Conservation (phyloP, 495 filamentous ascomycete species). For the Penicillium canariense region DNA sequence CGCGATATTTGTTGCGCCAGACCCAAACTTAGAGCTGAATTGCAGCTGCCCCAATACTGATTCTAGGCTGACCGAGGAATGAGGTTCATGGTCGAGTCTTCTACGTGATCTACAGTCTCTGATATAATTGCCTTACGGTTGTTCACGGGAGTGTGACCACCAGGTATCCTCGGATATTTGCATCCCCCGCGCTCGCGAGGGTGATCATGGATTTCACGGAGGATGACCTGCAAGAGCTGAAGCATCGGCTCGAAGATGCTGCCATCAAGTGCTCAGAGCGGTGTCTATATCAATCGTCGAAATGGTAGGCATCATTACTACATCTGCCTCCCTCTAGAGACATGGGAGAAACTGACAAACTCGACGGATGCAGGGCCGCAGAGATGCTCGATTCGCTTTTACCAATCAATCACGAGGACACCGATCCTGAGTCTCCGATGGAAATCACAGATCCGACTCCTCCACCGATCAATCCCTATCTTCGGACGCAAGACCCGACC, state of each 20-base stretch:
- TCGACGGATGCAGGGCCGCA: slow-evolving; percentile 67
- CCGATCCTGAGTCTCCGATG: slow-evolving; percentile 60
- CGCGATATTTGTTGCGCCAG: slow-evolving; percentile 4
- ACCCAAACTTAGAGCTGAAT: background rate
- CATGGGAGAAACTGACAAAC: slow-evolving; percentile 6
- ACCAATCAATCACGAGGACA: slow-evolving; percentile 44
- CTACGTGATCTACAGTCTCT: background rate
- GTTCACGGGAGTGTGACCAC: background rate
- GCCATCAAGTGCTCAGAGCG: slow-evolving; percentile 88
- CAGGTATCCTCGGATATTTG: background rate
- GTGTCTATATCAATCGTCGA: slow-evolving; percentile 93
- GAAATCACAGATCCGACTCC: slow-evolving; percentile 39
- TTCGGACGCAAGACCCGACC: slow-evolving; percentile 51
- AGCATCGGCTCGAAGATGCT: slow-evolving; percentile 73
- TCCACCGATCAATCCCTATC: slow-evolving; percentile 42
- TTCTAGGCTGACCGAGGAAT: background rate
- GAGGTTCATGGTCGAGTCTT: background rate
- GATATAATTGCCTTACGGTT: background rate
- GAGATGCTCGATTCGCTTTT: slow-evolving; percentile 86
- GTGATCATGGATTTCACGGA: slow-evolving; percentile 41
- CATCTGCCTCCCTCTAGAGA: too few species aligned
- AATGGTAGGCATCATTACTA: slow-evolving; percentile 64
- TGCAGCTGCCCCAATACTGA: background rate
- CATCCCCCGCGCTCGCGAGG: background rate
- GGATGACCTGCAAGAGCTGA: slow-evolving; percentile 48